phyloP scores from a whole-genome alignment of 306 rosid genomes.

The Cyamopsis tetragonoloba region DNA sequence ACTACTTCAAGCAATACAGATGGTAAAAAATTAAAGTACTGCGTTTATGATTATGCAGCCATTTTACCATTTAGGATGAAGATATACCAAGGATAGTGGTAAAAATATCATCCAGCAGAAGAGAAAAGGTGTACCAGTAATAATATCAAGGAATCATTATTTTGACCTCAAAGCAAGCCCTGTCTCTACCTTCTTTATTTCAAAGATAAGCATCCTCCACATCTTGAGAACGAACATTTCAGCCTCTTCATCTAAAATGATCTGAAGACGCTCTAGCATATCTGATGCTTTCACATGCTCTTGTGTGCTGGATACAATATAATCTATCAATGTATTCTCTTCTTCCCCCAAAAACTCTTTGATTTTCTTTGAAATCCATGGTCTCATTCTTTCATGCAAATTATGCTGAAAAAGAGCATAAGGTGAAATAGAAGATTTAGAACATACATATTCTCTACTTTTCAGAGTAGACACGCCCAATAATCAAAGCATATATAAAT shows the following conservation, averaged over 20 bases:
- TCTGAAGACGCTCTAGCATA: constrained; percentile 91
- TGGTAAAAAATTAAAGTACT: constrained; percentile 1
- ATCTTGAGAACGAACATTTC: constrained; percentile 99
- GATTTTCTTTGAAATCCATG: constrained; percentile 96
- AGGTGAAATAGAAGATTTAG: not conserved
- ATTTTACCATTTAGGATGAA: constrained; percentile 22
- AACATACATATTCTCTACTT: not conserved
- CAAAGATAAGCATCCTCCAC: constrained; percentile 99
- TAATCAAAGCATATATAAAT: not conserved
- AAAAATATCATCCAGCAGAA: constrained; percentile 11
- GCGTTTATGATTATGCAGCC: constrained; percentile 17
- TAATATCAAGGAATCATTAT: constrained; percentile 26
- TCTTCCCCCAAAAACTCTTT: constrained; percentile 94
- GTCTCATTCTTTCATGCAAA: constrained; percentile 93
- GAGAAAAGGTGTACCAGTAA: constrained; percentile 4
- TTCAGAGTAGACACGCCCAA: not conserved
- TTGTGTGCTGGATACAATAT: constrained; percentile 90
- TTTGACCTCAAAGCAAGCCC: constrained; percentile 70
- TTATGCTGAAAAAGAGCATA: constrained; percentile 54
- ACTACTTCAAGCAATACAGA: constrained; percentile 27
- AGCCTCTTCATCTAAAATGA: constrained; percentile 95
- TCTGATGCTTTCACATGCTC: constrained; percentile 92
- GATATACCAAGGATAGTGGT: constrained; percentile 2
- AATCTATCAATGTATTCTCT: constrained; percentile 85
- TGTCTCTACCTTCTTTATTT: constrained; percentile 94